Evolutionary conservation across 1,139 yeast species (phyloP), one percentile per base, ranked within the genome.

Genomic region (Taphrina betulina): DNA sequence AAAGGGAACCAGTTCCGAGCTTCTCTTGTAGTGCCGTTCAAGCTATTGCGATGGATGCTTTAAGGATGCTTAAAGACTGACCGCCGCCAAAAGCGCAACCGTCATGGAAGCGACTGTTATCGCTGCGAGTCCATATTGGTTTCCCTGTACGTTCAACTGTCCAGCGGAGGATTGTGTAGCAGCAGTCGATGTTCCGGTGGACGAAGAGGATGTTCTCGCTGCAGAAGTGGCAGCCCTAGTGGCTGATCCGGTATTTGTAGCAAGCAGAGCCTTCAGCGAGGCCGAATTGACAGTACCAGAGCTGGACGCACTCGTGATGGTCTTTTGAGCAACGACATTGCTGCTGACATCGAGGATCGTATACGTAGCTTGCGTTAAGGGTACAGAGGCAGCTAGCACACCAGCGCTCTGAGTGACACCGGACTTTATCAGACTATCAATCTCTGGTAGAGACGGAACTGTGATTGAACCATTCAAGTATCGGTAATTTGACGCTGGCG

Each of bases 321-420:
- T 34, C 40, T 50, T 50, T 38, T 81, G 78, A 43, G 70, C 65
- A 50, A 84, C 76, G 46, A 67, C 69, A 17, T 79, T 77, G 53
- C 80, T 80, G 50, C 73, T 73, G 23, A 72, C 68, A 62, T 84
- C 85, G 58, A 72, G 67, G 43, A 80, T 72, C 3, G 74, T 69
- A 66, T 73, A 77, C 40, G 59, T 53, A 29, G 73, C 54, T 71
- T 3, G 79, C 68, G 29, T 72, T 68, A 57, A 67, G 69, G 12
- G 70, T 66, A 5, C 68, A 62, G 45, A 78, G 66, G 46, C 67
- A 67, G 57, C 79, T 67, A 50, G 36, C 23, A 41, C 33, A 8
- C 54, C 54, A 17, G 54, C 34, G 17, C 40, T 34, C 37, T 41
- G 46, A 31, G 20, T 31, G 34, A 50, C 40, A 14, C 54, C 54